Evolutionary conservation across 2,329 filamentous ascomycete species (phyloP).

Genomic region (Colletotrichum theobromicola): DNA sequence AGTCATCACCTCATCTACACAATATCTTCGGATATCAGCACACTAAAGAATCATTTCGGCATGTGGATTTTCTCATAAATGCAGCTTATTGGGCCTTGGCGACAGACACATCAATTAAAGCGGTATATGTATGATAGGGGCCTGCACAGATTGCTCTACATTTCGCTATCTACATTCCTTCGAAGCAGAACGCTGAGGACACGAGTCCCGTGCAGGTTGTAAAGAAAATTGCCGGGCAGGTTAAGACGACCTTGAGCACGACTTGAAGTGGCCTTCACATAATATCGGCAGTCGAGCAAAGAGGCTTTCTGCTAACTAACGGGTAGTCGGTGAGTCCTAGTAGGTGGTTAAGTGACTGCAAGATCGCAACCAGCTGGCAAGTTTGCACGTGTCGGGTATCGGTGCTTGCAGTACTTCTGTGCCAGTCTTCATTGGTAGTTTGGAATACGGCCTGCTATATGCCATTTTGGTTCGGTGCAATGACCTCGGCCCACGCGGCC

Average conservation of each 20-base stretch:
- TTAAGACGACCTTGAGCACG: neutral
- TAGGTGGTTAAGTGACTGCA: neutral
- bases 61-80: too few relatives aligned
- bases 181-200: too few relatives aligned
- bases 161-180: too few relatives aligned
- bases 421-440: neutral
- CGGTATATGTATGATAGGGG: neutral
- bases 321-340: neutral
- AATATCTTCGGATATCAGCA: neutral
- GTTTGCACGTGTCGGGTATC: neutral
- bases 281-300: neutral
- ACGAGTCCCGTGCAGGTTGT: too few relatives aligned
- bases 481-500: neutral
- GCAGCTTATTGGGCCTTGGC: too few relatives aligned
- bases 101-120: too few relatives aligned
- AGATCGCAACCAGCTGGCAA: neutral
- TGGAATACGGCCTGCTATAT: neutral
- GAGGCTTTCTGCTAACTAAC: neutral
- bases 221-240: neutral
- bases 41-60: neutral
- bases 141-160: too few relatives aligned
- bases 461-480: neutral
- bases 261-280: neutral
- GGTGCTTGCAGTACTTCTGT: neutral
- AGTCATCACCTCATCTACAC: neutral